Evolutionary conservation across 1,284 basidiomycete species (phyloP).

Genomic region (Fistulinella staudtii): DNA sequence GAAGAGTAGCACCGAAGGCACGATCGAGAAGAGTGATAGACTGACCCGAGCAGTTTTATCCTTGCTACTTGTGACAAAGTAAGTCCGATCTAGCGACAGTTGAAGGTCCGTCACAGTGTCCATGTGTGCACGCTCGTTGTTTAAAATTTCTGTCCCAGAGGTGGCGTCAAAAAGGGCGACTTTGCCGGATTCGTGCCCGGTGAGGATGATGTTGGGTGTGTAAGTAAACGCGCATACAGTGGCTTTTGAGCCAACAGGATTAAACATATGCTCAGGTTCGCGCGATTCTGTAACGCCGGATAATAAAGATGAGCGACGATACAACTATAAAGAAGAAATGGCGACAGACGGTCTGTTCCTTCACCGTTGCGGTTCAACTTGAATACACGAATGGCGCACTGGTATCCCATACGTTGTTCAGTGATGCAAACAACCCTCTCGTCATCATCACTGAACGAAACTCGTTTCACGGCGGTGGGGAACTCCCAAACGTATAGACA

Average conservation of each 20-base stretch:
- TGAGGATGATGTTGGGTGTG: conserved; percentile 78
- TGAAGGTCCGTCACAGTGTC: conserved; percentile 92
- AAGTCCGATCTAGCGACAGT: conserved; percentile 84
- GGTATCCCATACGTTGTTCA: conserved; percentile 93
- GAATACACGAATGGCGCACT: conserved; percentile 87
- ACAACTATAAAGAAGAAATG: neutral
- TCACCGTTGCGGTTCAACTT: conserved; percentile 80
- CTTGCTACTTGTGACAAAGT: conserved; percentile 95
- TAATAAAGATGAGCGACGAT: neutral
- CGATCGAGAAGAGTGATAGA: conserved; percentile 6
- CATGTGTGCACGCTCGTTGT: conserved; percentile 81
- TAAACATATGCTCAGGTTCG: conserved; percentile 77
- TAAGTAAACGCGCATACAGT: conserved; percentile 92
- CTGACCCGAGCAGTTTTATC: conserved; percentile 92
- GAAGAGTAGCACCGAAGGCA: conserved; percentile 1
- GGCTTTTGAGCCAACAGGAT: conserved; percentile 90
- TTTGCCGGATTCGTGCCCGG: conserved; percentile 95
- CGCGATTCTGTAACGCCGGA: conserved; percentile 52
- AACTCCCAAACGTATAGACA: conserved; percentile 96
- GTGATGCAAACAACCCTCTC: conserved; percentile 88
- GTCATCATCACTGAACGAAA: conserved; percentile 87
- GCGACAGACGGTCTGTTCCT: conserved; percentile 59
- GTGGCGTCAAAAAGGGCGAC: conserved; percentile 87
- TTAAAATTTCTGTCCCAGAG: conserved; percentile 80
- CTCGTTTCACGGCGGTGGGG: conserved; percentile 95